A percentile compares a stretch with the other conserved stretches of the same genome.
phyloP scores from a whole-genome alignment of 148 eudicot species.

The Rhododendron vialii region DNA sequence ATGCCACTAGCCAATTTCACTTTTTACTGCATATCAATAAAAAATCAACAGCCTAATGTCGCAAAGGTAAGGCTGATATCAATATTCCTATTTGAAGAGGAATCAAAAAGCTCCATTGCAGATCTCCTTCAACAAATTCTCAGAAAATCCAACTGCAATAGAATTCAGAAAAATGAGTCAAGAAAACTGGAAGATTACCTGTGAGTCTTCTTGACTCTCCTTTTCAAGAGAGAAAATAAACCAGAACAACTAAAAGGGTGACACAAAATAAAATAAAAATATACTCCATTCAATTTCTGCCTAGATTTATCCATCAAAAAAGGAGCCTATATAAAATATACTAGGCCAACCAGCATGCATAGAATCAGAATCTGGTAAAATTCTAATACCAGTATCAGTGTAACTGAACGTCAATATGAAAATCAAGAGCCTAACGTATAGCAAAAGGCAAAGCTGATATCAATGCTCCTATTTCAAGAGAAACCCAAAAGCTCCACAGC shows the following conservation, averaged over 20 bases:
- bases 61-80: background rate
- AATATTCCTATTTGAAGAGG: background rate
- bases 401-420: too few species aligned
- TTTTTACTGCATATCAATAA: background rate
- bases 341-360: too few species aligned
- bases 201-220: conserved; percentile 1
- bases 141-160: background rate
- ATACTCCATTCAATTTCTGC: background rate
- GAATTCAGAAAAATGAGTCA: conserved; percentile 8
- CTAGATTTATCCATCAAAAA: background rate
- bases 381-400: too few species aligned
- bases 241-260: background rate
- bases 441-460: too few species aligned
- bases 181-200: conserved; percentile 7
- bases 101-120: background rate
- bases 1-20: background rate
- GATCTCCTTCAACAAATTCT: background rate
- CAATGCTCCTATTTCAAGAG: too few species aligned
- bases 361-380: too few species aligned
- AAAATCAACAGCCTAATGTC: background rate
- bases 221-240: background rate
- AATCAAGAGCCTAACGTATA: too few species aligned
- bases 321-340: too few species aligned
- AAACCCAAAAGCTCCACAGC: too few species aligned
- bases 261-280: background rate